phyloP scores from a whole-genome alignment of 139 green algal species.

The Desmodesmus armatus region DNA sequence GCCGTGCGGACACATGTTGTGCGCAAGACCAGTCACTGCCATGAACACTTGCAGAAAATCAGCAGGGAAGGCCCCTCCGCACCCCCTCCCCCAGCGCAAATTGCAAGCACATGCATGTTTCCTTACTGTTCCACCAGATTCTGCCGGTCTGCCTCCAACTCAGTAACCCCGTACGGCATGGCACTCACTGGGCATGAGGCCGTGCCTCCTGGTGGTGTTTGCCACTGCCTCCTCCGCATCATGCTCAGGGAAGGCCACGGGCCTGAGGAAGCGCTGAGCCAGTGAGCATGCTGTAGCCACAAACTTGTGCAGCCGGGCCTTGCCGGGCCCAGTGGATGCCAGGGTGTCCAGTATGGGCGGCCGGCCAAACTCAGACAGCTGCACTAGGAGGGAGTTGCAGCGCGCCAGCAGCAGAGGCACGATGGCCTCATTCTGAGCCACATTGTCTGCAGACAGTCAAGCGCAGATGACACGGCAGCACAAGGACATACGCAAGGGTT shows the following conservation, averaged over 20 bases:
- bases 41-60: too few relatives aligned
- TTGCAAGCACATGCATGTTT: too few relatives aligned
- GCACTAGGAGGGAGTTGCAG: constrained; percentile 32
- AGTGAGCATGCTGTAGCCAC: not conserved
- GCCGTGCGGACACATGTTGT: too few relatives aligned
- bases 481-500: too few relatives aligned
- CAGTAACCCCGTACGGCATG: too few relatives aligned
- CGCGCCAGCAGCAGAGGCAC: constrained; percentile 39
- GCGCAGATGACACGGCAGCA: too few relatives aligned
- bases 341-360: constrained; percentile 18
- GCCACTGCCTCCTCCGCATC: too few relatives aligned
- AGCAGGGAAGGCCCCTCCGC: too few relatives aligned
- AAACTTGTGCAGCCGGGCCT: constrained; percentile 8
- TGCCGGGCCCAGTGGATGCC: not conserved
- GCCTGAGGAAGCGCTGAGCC: constrained; percentile 10
- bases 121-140: too few relatives aligned
- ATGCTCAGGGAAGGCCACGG: not conserved
- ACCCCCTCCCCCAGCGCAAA: too few relatives aligned
- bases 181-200: not conserved
- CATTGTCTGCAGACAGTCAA: constrained; percentile 12
- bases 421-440: constrained; percentile 26
- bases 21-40: too few relatives aligned
- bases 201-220: not conserved
- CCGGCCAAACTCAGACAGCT: constrained; percentile 17
- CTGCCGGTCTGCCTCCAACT: too few relatives aligned